Conservation (phyloP, 805 yeast genomes). For the Kluyveromyces dobzhanskii region DNA sequence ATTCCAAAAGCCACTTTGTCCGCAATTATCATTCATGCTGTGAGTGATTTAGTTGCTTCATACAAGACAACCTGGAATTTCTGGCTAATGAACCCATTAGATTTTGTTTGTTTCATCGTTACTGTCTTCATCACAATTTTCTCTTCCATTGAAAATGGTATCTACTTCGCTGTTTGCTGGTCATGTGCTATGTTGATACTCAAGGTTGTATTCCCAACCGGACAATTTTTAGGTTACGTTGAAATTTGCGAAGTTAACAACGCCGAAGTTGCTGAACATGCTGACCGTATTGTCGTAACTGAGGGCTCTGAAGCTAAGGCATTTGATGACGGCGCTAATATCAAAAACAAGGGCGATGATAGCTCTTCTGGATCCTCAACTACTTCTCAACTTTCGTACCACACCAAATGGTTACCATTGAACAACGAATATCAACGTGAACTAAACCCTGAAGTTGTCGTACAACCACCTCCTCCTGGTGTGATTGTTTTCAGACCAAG, state of each 20-base stretch:
- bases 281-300: neutral
- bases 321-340: neutral
- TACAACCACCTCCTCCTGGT: constrained; percentile 83
- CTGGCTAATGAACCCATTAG: constrained; percentile 69
- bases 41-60: constrained; percentile 70
- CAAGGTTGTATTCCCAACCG: constrained; percentile 72
- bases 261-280: neutral
- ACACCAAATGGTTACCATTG: constrained; percentile 65
- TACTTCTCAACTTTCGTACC: constrained; percentile 32
- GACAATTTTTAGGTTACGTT: constrained; percentile 74
- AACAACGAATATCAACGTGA: constrained; percentile 30
- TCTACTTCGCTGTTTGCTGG: constrained; percentile 84
- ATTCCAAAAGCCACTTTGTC: constrained; percentile 84
- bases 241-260: constrained; percentile 59
- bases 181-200: constrained; percentile 67
- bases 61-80: constrained; percentile 58
- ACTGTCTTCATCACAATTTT: constrained; percentile 73
- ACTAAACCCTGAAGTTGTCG: constrained; percentile 47
- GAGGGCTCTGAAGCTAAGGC: neutral
- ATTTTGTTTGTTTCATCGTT: constrained; percentile 60
- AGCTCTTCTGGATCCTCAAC: too few relatives aligned
- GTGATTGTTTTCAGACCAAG: constrained; percentile 76
- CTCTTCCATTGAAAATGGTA: constrained; percentile 76
- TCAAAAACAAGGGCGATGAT: neutral
- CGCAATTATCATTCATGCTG: constrained; percentile 91